Percentiles rank a stretch among this genome's conserved stretches.
Evolutionary conservation across 257 asterid genomes (phyloP).

Genomic region (Solanum megistacrolobum): DNA sequence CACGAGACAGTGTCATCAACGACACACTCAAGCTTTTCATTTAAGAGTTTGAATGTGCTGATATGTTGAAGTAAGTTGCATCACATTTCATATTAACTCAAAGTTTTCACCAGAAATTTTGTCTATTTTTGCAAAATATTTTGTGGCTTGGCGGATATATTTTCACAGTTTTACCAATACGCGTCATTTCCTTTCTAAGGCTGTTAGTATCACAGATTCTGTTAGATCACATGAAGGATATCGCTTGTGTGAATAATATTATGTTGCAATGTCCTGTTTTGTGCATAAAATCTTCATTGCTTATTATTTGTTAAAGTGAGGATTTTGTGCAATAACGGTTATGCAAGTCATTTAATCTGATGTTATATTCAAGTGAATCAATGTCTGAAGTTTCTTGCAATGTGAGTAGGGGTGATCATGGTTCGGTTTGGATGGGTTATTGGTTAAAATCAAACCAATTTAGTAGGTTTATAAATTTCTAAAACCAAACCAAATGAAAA

Average conservation of each 20-base stretch:
- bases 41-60: too few species aligned
- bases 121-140: neutral
- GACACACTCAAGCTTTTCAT: neutral
- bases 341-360: neutral
- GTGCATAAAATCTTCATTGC: neutral
- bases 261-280: neutral
- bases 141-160: neutral
- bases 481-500: too few species aligned
- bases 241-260: neutral
- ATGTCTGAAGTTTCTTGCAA: constrained; percentile 5
- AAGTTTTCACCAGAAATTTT: neutral
- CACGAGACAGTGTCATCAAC: neutral
- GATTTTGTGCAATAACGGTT: neutral
- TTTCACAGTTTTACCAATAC: neutral
- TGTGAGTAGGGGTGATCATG: neutral
- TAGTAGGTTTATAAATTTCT: too few species aligned
- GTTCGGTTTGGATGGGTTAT: too few species aligned
- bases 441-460: too few species aligned
- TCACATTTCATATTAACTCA: neutral
- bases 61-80: neutral
- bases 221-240: too few species aligned
- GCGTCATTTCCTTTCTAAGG: neutral
- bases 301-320: neutral
- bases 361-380: neutral
- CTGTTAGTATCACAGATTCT: neutral